These are phyloP conservation scores for Prunus mume DNA, from an alignment of 306 rosid species.

Conservation along the genomic window DNA sequence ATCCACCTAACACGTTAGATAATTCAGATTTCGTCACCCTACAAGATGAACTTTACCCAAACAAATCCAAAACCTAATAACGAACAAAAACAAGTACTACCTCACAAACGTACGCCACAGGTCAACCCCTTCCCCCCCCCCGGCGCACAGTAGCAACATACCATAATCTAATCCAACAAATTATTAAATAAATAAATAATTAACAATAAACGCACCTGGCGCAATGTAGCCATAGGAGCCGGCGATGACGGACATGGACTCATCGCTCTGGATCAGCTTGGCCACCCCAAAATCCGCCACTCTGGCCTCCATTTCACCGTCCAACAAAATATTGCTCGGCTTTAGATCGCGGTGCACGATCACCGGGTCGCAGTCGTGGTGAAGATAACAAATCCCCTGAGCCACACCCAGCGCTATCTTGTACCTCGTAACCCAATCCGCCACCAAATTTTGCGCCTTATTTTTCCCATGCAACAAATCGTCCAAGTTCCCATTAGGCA, in stretches of 20 bases:
- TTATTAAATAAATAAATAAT: not conserved
- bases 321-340: slow-evolving; percentile 81
- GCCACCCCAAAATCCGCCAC: slow-evolving; percentile 98
- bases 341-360: slow-evolving; percentile 88
- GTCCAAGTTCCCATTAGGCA: slow-evolving; percentile 88
- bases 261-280: slow-evolving; percentile 69
- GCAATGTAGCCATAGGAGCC: slow-evolving; percentile 98
- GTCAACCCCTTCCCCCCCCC: slow-evolving; percentile 8
- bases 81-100: not conserved
- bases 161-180: not conserved
- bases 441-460: slow-evolving; percentile 61
- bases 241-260: slow-evolving; percentile 95
- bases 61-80: slow-evolving; percentile 7
- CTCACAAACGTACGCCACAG: not conserved
- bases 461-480: slow-evolving; percentile 69
- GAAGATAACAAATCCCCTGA: slow-evolving; percentile 91
- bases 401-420: slow-evolving; percentile 91
- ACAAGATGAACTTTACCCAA: slow-evolving; percentile 1
- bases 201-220: slow-evolving; percentile 48
- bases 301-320: slow-evolving; percentile 87
- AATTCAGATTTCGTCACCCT: slow-evolving; percentile 14
- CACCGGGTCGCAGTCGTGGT: slow-evolving; percentile 93
- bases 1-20: not conserved
- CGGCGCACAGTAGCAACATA: not conserved
- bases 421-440: slow-evolving; percentile 84